These are phyloP conservation scores for Fusarium piperis DNA, from an alignment of 2,329 filamentous ascomycete genomes.

Conservation along the genomic window DNA sequence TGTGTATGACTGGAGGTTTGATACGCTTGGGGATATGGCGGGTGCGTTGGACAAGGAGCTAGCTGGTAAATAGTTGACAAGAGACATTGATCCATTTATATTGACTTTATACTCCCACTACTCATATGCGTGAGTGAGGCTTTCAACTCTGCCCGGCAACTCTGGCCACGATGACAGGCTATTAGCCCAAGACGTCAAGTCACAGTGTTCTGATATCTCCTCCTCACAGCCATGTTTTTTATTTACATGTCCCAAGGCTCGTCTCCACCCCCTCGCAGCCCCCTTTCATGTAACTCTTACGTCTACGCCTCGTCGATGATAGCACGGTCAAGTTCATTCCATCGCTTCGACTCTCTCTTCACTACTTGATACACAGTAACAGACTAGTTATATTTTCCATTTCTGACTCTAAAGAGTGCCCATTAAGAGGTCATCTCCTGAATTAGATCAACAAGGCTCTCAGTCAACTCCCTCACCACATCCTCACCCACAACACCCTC, in stretches of 20 bases:
- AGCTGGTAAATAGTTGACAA: background rate
- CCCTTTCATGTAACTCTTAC: background rate
- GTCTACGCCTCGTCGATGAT: background rate
- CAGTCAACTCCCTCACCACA: background rate
- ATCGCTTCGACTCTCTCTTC: background rate
- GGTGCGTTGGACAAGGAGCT: conserved; percentile 48
- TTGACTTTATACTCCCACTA: background rate
- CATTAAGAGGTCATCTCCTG: background rate
- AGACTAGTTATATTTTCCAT: background rate
- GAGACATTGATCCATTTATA: background rate
- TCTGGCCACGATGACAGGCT: background rate
- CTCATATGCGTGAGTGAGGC: background rate
- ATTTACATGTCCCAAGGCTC: background rate
- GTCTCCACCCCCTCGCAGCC: fast-evolving
- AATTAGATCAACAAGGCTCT: background rate
- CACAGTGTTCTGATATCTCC: background rate
- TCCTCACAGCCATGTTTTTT: background rate
- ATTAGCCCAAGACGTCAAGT: background rate
- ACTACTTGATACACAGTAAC: background rate
- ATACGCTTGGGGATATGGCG: conserved; percentile 68
- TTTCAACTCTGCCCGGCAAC: background rate
- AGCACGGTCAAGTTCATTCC: background rate
- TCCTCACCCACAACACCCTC: background rate
- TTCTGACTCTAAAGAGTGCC: background rate
- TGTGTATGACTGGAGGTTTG: conserved; percentile 65